phyloP scores from a whole-genome alignment of 176 grass and related monocot species.

The Phoenix roebelenii region DNA sequence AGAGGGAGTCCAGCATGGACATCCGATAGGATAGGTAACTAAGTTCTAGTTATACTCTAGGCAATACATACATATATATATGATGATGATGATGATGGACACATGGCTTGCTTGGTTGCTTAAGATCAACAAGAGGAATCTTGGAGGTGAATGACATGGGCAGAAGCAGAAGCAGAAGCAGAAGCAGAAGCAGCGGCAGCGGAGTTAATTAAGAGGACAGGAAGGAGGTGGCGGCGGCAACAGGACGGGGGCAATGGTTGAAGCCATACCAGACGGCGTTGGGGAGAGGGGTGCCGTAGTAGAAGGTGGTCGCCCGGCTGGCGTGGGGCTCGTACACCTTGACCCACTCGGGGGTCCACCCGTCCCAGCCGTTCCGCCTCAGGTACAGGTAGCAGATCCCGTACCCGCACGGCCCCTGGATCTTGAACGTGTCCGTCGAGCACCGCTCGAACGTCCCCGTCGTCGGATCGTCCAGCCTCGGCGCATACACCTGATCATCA shows the following conservation, averaged over 20 bases:
- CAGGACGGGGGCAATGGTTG: conserved; percentile 33
- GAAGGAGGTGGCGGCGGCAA: neutral
- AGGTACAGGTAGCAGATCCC: conserved; percentile 73
- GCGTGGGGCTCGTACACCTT: conserved; percentile 47
- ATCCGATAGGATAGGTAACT: no score
- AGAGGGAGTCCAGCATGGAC: no score
- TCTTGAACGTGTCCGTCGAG: conserved; percentile 58
- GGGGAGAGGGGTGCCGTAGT: conserved; percentile 45
- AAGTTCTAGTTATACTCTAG: no score
- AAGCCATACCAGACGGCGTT: conserved; percentile 64
- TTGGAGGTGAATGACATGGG: no score
- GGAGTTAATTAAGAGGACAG: no score
- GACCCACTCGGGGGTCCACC: conserved; percentile 67
- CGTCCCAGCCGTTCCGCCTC: conserved; percentile 34
- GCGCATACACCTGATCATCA: conserved; percentile 47
- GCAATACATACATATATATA: no score
- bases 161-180: no score
- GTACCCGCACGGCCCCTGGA: conserved; percentile 29
- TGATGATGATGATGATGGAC: no score
- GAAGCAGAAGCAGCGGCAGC: no score
- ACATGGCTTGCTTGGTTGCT: no score
- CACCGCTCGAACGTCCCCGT: conserved; percentile 50
- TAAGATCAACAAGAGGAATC: neutral
- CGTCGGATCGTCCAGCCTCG: conserved; percentile 35
- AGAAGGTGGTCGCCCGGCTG: conserved; percentile 48